These are phyloP conservation scores for Ambrosia hybrid DNA, from an alignment of 140 eudicot species.

Conservation along the genomic window DNA sequence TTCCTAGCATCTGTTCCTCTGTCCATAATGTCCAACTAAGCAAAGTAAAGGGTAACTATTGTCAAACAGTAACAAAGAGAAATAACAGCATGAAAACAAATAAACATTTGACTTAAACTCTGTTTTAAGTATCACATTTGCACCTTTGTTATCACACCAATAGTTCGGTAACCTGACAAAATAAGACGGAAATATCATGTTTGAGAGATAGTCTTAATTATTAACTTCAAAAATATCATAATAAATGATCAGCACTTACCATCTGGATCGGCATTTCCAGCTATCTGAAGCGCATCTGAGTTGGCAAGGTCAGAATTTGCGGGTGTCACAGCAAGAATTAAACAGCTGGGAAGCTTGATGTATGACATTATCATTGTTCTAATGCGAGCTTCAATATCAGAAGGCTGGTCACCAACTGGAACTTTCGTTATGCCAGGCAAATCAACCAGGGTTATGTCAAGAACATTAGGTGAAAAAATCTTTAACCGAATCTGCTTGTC, in stretches of 20 bases:
- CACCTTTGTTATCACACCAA: slow-evolving; percentile 98
- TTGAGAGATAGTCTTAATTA: background rate
- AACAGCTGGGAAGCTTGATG: slow-evolving; percentile 79
- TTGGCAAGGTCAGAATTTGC: slow-evolving; percentile 95
- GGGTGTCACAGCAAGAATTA: slow-evolving; percentile 95
- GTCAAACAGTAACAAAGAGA: slow-evolving; percentile 20
- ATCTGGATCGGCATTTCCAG: slow-evolving; percentile 96
- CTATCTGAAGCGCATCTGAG: slow-evolving; percentile 98
- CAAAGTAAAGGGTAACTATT: slow-evolving; percentile 25
- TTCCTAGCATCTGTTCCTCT: slow-evolving; percentile 98
- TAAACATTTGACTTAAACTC: background rate
- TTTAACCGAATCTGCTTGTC: slow-evolving; percentile 93
- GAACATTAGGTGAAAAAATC: slow-evolving; percentile 95
- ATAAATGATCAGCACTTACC: slow-evolving; percentile 45
- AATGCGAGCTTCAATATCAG: slow-evolving; percentile 95
- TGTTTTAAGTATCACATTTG: slow-evolving; percentile 9
- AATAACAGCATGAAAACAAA: background rate
- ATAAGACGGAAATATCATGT: slow-evolving; percentile 14
- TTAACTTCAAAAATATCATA: background rate
- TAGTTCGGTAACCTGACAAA: slow-evolving; percentile 83
- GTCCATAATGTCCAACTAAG: slow-evolving; percentile 97
- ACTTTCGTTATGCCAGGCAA: slow-evolving; percentile 96
- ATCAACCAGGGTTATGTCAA: slow-evolving; percentile 97
- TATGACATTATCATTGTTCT: slow-evolving; percentile 94
- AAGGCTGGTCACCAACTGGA: slow-evolving; percentile 98